phyloP scores from a whole-genome alignment of 2,329 filamentous ascomycete species.

The Diaporthe vexans region DNA sequence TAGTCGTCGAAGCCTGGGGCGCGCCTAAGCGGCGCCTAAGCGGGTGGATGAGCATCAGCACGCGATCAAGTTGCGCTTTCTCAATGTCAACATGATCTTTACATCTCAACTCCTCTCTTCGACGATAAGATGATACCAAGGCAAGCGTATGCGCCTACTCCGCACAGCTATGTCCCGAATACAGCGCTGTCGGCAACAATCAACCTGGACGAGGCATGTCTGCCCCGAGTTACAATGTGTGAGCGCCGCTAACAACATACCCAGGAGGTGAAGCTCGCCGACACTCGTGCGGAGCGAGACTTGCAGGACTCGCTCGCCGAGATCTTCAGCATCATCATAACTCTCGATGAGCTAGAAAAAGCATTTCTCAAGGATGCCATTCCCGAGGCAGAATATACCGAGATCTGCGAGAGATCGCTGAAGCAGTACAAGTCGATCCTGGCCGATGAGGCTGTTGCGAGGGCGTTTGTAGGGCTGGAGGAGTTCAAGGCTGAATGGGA shows the following conservation, averaged over 20 bases:
- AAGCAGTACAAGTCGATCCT: constrained; percentile 98
- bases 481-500: constrained; percentile 94
- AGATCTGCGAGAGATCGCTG: constrained; percentile 92
- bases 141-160: constrained; percentile 88
- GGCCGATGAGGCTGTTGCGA: constrained; percentile 90
- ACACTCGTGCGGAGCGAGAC: constrained; percentile 89
- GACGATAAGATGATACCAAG: constrained; percentile 62
- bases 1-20: not conserved
- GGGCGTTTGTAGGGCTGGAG: constrained; percentile 88
- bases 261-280: constrained; percentile 92
- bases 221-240: not conserved
- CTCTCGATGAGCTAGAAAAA: constrained; percentile 94
- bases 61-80: not conserved
- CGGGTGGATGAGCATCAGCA: not conserved
- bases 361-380: constrained; percentile 97
- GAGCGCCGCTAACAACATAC: constrained; percentile 32
- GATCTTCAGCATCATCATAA: constrained; percentile 97
- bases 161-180: constrained; percentile 92
- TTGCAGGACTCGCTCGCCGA: constrained; percentile 96
- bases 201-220: constrained; percentile 87
- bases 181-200: constrained; percentile 87
- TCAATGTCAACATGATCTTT: constrained; percentile 13
- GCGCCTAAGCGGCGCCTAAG: not conserved
- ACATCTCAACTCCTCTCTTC: not conserved
- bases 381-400: constrained; percentile 91